Evolutionary conservation across 208 protist genomes (phyloP).

Genomic region (Leishmania gerbilli): DNA sequence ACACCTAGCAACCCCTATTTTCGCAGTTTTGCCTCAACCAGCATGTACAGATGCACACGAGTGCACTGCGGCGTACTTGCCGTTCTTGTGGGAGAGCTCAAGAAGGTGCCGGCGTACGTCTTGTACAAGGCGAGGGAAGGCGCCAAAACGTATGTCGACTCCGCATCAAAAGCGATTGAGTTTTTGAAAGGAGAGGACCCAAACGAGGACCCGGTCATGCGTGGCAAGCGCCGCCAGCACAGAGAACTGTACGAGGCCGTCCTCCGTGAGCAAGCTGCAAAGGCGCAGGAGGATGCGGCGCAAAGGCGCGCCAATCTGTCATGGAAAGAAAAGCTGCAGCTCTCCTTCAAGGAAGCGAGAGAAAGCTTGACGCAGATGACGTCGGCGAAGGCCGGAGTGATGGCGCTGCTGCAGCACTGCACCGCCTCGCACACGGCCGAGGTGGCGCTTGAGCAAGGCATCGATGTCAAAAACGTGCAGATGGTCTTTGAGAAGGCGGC

Average conservation of each 20-base stretch:
- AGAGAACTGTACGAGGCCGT: constrained; percentile 69
- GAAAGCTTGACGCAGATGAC: constrained; percentile 48
- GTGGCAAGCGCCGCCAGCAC: constrained; percentile 53
- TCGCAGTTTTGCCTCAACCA: neutral
- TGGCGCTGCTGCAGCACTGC: constrained; percentile 86
- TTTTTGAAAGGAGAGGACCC: constrained; percentile 55
- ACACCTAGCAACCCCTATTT: too few species aligned
- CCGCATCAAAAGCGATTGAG: constrained; percentile 38
- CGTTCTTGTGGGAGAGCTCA: constrained; percentile 47
- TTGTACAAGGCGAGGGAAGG: constrained; percentile 24
- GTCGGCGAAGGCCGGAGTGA: constrained; percentile 63
- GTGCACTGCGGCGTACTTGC: constrained; percentile 36
- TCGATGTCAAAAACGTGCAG: constrained; percentile 79
- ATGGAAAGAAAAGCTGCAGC: constrained; percentile 36
- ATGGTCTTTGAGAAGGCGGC: constrained; percentile 72
- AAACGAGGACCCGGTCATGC: constrained; percentile 38
- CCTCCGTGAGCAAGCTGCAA: constrained; percentile 37
- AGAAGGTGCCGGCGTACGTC: constrained; percentile 49
- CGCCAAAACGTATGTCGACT: constrained; percentile 38
- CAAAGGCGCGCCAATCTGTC: constrained; percentile 5
- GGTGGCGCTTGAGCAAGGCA: constrained; percentile 78
- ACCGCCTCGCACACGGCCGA: constrained; percentile 85
- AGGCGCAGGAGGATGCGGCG: constrained; percentile 18
- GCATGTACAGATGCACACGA: constrained; percentile 42
- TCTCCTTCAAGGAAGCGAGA: constrained; percentile 22